phyloP scores from a whole-genome alignment of 768 basidiomycete genomes.

The Panaeolus papilionaceus region DNA sequence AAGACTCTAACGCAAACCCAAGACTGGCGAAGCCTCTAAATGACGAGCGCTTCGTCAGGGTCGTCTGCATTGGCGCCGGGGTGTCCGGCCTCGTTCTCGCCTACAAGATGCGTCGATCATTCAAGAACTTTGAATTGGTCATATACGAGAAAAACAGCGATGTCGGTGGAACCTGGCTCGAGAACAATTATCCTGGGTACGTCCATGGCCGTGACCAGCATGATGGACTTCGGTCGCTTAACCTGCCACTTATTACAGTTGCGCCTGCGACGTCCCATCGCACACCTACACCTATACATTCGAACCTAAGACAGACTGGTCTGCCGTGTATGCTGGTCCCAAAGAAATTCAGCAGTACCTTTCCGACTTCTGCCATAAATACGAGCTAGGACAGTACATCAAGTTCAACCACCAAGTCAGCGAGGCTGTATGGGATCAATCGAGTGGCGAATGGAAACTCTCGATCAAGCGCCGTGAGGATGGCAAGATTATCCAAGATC shows the following conservation, averaged over 20 bases:
- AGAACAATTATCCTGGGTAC: slow-evolving; percentile 4
- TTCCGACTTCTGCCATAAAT: not conserved
- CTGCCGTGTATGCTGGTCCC: not conserved
- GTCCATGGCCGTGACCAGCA: not conserved
- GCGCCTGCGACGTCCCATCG: slow-evolving; percentile 23
- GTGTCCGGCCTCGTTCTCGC: slow-evolving; percentile 40
- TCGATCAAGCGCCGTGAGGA: slow-evolving; percentile 39
- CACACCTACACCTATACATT: not conserved
- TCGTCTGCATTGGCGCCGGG: slow-evolving; percentile 42
- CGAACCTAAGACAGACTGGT: slow-evolving; percentile 5
- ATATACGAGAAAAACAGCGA: not conserved
- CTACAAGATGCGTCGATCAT: slow-evolving; percentile 43
- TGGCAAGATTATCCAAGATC: slow-evolving; percentile 36
- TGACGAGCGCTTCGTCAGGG: slow-evolving; percentile 32
- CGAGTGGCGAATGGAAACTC: not conserved
- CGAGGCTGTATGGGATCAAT: not conserved
- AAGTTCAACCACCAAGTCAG: not conserved
- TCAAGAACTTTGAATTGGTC: slow-evolving; percentile 37
- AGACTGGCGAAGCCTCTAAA: slow-evolving; percentile 33
- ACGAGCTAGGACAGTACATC: not conserved
- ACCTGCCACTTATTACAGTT: slow-evolving; percentile 21
- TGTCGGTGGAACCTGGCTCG: not conserved
- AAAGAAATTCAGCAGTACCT: not conserved
- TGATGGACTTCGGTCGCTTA: not conserved
- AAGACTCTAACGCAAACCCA: not conserved